Percentiles rank a stretch among this genome's conserved stretches.
These are phyloP conservation scores for Ogataea ganodermae DNA, from an alignment of 805 yeast genomes.

Conservation along the genomic window DNA sequence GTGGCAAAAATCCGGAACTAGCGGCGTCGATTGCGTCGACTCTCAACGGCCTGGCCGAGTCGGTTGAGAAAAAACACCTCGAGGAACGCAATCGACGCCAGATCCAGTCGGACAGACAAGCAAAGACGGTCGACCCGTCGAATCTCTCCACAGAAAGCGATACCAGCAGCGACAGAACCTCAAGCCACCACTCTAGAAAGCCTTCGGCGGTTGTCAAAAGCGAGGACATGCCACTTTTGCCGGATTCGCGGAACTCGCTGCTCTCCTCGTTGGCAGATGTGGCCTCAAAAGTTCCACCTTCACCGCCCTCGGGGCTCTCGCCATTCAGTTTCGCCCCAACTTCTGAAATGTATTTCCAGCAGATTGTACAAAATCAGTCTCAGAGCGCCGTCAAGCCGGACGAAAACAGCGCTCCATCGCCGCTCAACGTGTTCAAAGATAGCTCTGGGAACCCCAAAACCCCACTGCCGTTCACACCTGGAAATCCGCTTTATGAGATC, in stretches of 20 bases:
- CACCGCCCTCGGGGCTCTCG: constrained; percentile 16
- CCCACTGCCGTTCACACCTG: constrained; percentile 23
- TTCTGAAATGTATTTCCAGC: constrained; percentile 14
- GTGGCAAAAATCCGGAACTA: constrained; percentile 52
- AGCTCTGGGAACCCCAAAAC: constrained; percentile 5
- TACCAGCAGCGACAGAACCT: neutral
- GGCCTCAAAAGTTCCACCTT: constrained; percentile 23
- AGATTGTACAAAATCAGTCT: too few relatives aligned
- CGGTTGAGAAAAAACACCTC: constrained; percentile 18
- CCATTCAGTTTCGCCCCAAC: constrained; percentile 18
- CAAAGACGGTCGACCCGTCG: constrained; percentile 12
- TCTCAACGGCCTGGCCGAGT: constrained; percentile 24
- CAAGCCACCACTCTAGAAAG: neutral
- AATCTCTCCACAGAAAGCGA: constrained; percentile 9
- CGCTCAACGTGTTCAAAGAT: constrained; percentile 24
- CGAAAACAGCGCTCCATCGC: constrained; percentile 14
- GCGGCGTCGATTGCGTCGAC: constrained; percentile 33
- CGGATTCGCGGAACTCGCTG: neutral
- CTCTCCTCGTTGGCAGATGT: constrained; percentile 23
- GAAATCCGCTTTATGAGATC: constrained; percentile 26
- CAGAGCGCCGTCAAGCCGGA: neutral
- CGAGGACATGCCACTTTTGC: neutral
- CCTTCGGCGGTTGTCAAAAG: neutral
- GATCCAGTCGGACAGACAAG: neutral
- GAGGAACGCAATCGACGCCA: constrained; percentile 11